Conservation (phyloP, 495 filamentous ascomycete species). For the Articulospora tetracladia region DNA sequence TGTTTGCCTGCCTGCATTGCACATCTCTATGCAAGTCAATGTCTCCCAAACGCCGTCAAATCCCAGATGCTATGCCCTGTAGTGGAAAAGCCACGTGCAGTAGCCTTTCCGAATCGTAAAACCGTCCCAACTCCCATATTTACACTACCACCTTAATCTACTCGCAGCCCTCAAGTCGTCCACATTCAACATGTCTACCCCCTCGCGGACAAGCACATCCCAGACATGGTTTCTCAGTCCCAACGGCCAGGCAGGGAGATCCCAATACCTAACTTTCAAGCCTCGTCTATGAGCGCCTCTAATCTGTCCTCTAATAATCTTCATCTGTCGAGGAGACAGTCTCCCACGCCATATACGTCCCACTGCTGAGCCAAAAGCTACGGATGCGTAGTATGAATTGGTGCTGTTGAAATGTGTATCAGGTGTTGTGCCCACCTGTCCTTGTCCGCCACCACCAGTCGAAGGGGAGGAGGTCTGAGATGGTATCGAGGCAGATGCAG, state of each 20-base stretch:
- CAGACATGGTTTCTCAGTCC: constrained; percentile 69
- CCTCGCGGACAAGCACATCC: constrained; percentile 66
- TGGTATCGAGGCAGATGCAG: not conserved
- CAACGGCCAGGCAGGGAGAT: constrained; percentile 73
- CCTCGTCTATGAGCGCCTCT: constrained; percentile 65
- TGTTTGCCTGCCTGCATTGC: no score
- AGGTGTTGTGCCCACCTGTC: constrained; percentile 17
- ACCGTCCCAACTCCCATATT: not conserved
- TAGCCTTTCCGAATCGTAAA: no score
- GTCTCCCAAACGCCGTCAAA: no score
- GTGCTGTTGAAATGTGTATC: constrained; percentile 33
- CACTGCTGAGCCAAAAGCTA: constrained; percentile 40
- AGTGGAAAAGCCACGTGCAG: not conserved
- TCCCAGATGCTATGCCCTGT: no score
- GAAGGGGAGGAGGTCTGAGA: not conserved
- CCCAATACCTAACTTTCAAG: constrained; percentile 75
- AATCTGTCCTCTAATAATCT: constrained; percentile 59
- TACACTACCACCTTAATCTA: constrained; percentile 17
- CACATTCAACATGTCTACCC: constrained; percentile 70
- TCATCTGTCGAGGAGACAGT: constrained; percentile 49
- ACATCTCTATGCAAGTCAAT: no score
- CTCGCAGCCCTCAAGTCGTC: constrained; percentile 63
- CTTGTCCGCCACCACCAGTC: constrained; percentile 17
- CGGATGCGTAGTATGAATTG: constrained; percentile 54
- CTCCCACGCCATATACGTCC: constrained; percentile 41